Percentiles rank a stretch among this genome's conserved stretches.
phyloP scores from a whole-genome alignment of 257 asterid genomes.

The Petunia secreta region DNA sequence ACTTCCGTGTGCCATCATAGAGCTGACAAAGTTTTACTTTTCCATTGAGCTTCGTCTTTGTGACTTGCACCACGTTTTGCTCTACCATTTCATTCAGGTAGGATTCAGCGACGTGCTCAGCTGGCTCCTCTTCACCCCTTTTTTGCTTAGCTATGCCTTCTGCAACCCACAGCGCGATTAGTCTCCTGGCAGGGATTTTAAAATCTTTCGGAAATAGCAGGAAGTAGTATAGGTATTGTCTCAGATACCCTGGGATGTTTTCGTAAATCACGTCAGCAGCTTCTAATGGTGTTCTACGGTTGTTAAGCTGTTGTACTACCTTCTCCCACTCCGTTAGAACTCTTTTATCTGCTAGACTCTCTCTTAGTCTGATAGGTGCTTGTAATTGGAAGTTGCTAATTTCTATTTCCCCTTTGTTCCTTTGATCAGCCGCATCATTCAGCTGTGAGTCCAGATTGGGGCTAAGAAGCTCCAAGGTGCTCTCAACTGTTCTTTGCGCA shows the following conservation, averaged over 20 bases:
- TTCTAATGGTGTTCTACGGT: background rate
- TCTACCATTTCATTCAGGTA: slow-evolving; percentile 20
- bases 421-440: too few relatives aligned
- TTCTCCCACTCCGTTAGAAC: background rate
- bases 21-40: slow-evolving; percentile 21
- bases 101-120: slow-evolving; percentile 4
- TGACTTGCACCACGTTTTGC: background rate
- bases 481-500: too few relatives aligned
- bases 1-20: background rate
- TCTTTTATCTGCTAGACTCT: too few relatives aligned
- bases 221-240: slow-evolving; percentile 20
- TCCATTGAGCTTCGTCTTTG: slow-evolving; percentile 23
- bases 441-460: too few relatives aligned
- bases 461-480: too few relatives aligned
- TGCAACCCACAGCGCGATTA: slow-evolving; percentile 38
- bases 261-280: background rate
- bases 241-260: slow-evolving; percentile 6
- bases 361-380: too few relatives aligned
- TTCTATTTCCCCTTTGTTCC: too few relatives aligned
- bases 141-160: slow-evolving; percentile 20
- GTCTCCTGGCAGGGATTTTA: slow-evolving; percentile 31
- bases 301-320: background rate
- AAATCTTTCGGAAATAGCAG: slow-evolving; percentile 28
- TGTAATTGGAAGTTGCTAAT: too few relatives aligned
- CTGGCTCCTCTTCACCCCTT: background rate